Conservation (phyloP, 1,139 yeast species). For the Saccharomyces hybrid region DNA sequence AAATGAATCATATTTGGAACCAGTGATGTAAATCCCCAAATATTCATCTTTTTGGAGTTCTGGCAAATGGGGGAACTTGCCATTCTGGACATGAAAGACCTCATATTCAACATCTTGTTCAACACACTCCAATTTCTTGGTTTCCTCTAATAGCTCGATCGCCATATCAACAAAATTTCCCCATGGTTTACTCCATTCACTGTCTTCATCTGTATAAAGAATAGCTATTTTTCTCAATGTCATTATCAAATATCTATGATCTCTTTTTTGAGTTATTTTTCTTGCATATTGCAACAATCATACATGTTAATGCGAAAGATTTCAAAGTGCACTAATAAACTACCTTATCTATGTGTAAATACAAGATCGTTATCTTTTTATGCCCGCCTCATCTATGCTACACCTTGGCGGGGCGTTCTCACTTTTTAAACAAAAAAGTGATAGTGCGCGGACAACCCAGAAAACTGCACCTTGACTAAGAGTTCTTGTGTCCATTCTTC, state of each 20-base stretch:
- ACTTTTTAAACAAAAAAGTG: background rate
- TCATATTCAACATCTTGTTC: constrained; percentile 14
- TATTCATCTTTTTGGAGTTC: constrained; percentile 12
- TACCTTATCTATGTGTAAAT: background rate
- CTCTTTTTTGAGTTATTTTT: background rate
- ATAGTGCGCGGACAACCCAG: background rate
- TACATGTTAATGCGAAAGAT: background rate
- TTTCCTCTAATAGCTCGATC: constrained; percentile 14
- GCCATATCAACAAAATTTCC: constrained; percentile 26
- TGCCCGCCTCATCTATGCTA: background rate
- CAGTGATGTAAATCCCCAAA: constrained; percentile 43
- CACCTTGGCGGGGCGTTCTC: background rate
- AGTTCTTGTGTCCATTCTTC: background rate
- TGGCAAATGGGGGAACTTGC: constrained; percentile 23
- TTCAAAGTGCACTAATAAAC: background rate
- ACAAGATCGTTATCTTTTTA: background rate
- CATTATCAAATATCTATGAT: background rate
- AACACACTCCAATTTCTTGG: constrained; percentile 9
- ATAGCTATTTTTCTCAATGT: constrained; percentile 21
- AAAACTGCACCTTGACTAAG: background rate
- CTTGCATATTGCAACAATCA: background rate
- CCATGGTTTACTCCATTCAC: constrained; percentile 19
- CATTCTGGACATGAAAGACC: constrained; percentile 16
- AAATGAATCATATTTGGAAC: constrained; percentile 49
- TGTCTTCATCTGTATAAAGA: constrained; percentile 22